Conservation (phyloP, 768 basidiomycete species). For the Pulveroboletus ravenelii region DNA sequence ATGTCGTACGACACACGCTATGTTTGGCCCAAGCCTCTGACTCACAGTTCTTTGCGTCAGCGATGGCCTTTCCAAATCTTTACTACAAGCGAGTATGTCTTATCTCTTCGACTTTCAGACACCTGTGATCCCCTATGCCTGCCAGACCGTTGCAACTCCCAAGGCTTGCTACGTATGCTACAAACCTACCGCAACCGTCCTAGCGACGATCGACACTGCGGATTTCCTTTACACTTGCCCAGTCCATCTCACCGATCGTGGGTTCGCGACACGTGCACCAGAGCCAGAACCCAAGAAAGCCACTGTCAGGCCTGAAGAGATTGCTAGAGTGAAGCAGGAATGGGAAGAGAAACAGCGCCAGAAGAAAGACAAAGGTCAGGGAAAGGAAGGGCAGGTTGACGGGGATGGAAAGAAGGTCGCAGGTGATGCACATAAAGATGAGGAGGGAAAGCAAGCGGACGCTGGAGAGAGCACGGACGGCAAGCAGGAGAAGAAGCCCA, state of each 20-base stretch:
- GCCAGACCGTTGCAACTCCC: constrained; percentile 70
- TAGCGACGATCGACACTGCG: constrained; percentile 75
- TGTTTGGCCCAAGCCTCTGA: no score
- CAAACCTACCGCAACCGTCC: constrained; percentile 76
- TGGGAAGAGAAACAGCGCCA: constrained; percentile 71
- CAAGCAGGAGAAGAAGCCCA: constrained; percentile 15
- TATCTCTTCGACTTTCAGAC: neutral
- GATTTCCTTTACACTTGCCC: constrained; percentile 88
- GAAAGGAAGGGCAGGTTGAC: constrained; percentile 34
- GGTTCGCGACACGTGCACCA: constrained; percentile 58
- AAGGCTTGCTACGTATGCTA: constrained; percentile 77
- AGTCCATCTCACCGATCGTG: constrained; percentile 72
- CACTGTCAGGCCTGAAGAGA: constrained; percentile 57
- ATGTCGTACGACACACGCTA: no score
- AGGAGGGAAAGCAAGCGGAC: constrained; percentile 33
- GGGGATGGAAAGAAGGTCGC: constrained; percentile 27
- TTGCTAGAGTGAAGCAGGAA: constrained; percentile 71
- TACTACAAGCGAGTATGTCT: constrained; percentile 84
- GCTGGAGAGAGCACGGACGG: constrained; percentile 29
- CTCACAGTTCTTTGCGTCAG: no score
- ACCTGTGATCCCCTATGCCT: neutral
- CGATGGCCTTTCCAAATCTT: constrained; percentile 65
- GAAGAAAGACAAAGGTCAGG: constrained; percentile 53
- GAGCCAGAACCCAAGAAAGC: constrained; percentile 36
- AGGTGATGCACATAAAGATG: constrained; percentile 17